These are phyloP conservation scores for Rutstroemia sp. DNA, from an alignment of 2,329 filamentous ascomycete genomes.

Conservation along the genomic window DNA sequence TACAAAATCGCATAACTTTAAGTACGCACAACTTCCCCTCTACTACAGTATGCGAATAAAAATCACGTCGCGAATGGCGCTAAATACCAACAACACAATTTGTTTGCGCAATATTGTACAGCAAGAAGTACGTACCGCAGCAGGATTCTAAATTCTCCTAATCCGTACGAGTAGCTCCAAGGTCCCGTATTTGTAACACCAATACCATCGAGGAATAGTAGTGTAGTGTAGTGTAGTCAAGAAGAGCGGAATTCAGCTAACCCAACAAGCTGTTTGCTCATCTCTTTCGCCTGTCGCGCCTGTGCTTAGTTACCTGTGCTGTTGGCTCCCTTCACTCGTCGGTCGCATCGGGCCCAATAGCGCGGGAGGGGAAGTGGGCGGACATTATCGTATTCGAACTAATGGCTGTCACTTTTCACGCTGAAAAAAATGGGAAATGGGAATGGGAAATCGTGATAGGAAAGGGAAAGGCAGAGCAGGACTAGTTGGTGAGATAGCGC, in stretches of 20 bases:
- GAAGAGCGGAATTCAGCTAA: not conserved
- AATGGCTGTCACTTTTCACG: conserved; percentile 7
- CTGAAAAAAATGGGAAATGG: not conserved
- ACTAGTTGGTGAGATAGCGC: not conserved
- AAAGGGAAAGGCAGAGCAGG: not conserved
- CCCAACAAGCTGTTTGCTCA: too few relatives aligned
- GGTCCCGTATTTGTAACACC: not conserved
- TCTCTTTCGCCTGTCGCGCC: too few relatives aligned
- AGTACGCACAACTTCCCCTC: too few relatives aligned
- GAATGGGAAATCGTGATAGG: not conserved
- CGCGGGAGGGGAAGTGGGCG: not conserved
- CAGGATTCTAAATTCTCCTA: conserved; percentile 8
- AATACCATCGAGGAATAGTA: not conserved
- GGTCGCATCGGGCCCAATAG: not conserved
- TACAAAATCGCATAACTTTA: too few relatives aligned
- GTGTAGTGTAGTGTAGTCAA: too few relatives aligned
- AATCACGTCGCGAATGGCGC: not conserved
- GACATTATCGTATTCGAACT: not conserved
- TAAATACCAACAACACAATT: not conserved
- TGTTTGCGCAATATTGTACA: conserved; percentile 9
- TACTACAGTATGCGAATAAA: too few relatives aligned
- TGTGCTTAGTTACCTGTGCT: too few relatives aligned
- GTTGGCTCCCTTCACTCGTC: not conserved
- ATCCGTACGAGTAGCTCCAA: not conserved
- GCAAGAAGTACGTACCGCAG: conserved; percentile 2